These are phyloP conservation scores for Aspergillus sclerotiicarbonarius DNA, from an alignment of 495 filamentous ascomycete genomes.

Conservation along the genomic window DNA sequence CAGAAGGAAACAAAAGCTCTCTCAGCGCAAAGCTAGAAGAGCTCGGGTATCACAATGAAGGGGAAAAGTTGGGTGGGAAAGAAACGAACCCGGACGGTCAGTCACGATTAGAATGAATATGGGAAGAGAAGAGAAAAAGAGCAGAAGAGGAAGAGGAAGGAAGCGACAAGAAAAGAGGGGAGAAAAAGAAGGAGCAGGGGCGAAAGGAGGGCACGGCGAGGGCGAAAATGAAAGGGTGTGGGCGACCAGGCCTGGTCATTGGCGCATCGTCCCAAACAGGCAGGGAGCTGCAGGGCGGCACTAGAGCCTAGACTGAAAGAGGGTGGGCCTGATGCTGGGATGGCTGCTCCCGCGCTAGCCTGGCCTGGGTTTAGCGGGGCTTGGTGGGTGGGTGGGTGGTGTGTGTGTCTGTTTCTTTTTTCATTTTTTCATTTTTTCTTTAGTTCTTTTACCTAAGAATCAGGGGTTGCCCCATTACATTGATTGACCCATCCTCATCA, in stretches of 20 bases:
- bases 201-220: constrained; percentile 21
- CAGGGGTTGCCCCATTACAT: constrained; percentile 5
- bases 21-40: constrained; percentile 28
- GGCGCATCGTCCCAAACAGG: constrained; percentile 24
- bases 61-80: constrained; percentile 26
- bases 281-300: constrained; percentile 45
- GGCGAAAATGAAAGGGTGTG: constrained; percentile 27
- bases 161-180: constrained; percentile 23
- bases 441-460: constrained; percentile 3
- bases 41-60: constrained; percentile 51
- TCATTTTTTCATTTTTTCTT: neutral
- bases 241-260: constrained; percentile 26
- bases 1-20: constrained; percentile 44
- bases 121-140: constrained; percentile 30
- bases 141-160: constrained; percentile 17
- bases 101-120: constrained; percentile 23
- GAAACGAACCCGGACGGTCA: constrained; percentile 21
- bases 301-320: constrained; percentile 25
- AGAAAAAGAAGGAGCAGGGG: constrained; percentile 27
- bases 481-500: neutral
- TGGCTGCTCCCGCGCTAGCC: neutral
- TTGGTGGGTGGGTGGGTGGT: neutral
- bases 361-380: neutral
- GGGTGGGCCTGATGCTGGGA: constrained; percentile 6
- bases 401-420: constrained; percentile 4